A percentile compares a stretch with the other conserved stretches of the same genome.
These are phyloP conservation scores for Chaetomium tenue DNA, from an alignment of 495 filamentous ascomycete species.

Conservation along the genomic window DNA sequence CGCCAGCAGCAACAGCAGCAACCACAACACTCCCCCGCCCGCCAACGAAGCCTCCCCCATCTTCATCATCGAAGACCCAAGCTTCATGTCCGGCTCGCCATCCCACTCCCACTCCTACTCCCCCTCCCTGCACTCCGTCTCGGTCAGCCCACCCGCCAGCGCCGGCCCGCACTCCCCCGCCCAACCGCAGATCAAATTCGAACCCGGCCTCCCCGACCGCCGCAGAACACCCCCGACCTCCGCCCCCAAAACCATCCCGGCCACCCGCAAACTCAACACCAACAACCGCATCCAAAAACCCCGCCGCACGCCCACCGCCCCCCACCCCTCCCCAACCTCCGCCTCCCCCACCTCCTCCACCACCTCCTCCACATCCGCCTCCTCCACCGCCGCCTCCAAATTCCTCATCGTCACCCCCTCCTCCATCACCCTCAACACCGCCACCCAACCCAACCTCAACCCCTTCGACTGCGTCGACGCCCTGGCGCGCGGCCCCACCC, in stretches of 20 bases:
- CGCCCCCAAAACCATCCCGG: constrained; percentile 25
- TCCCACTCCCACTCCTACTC: constrained; percentile 32
- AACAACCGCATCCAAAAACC: constrained; percentile 38
- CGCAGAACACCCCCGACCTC: constrained; percentile 11
- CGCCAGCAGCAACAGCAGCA: neutral
- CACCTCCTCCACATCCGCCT: constrained; percentile 9
- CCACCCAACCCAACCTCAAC: constrained; percentile 36
- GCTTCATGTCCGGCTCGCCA: constrained; percentile 34
- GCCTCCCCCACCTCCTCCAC: constrained; percentile 7
- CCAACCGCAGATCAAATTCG: constrained; percentile 34
- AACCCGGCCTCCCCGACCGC: constrained; percentile 13
- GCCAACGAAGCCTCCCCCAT: constrained; percentile 32
- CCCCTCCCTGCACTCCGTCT: constrained; percentile 18
- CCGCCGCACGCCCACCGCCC: constrained; percentile 19
- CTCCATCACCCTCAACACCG: constrained; percentile 42
- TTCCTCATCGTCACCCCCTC: constrained; percentile 51
- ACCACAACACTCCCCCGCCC: neutral
- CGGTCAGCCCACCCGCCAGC: constrained; percentile 29
- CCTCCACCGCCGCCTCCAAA: constrained; percentile 29
- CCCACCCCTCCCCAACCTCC: neutral
- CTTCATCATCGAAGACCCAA: constrained; percentile 40
- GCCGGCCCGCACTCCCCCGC: constrained; percentile 36
- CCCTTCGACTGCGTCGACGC: constrained; percentile 51
- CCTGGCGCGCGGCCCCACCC: constrained; percentile 37
- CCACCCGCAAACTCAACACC: constrained; percentile 36